A percentile compares a stretch with the other conserved stretches of the same genome.
These are phyloP conservation scores for Podospora pseudocomata DNA, from an alignment of 495 filamentous ascomycete genomes.

Conservation along the genomic window DNA sequence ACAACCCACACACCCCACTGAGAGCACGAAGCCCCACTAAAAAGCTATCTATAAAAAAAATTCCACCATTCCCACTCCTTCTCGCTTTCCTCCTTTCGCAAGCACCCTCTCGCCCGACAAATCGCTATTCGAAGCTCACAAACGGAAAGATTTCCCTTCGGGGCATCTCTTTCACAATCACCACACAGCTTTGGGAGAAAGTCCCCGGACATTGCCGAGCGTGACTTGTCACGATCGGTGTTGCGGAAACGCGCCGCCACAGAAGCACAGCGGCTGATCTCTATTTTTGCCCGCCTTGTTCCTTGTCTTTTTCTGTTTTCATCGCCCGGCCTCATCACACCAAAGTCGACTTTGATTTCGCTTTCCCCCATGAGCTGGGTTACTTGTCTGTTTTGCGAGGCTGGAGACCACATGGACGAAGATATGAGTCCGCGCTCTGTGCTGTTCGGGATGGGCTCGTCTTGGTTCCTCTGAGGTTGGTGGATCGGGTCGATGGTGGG, in stretches of 20 bases:
- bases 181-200: constrained; percentile 92
- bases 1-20: constrained; percentile 9
- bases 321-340: constrained; percentile 37
- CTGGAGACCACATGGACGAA: constrained; percentile 63
- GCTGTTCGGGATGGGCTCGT: constrained; percentile 36
- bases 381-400: constrained; percentile 19
- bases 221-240: constrained; percentile 38
- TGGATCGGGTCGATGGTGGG: constrained; percentile 37
- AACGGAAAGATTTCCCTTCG: constrained; percentile 59
- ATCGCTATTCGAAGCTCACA: constrained; percentile 99
- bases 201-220: constrained; percentile 90
- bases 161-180: constrained; percentile 33
- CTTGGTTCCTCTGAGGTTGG: constrained; percentile 32
- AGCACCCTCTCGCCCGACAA: constrained; percentile 91
- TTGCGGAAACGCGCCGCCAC: constrained; percentile 98
- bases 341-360: constrained; percentile 30
- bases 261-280: constrained; percentile 79
- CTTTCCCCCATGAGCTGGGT: constrained; percentile 7
- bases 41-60: constrained; percentile 12
- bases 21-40: constrained; percentile 7
- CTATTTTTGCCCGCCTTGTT: constrained; percentile 49
- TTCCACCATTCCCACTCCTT: not conserved
- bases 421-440: constrained; percentile 79
- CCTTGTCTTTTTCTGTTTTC: constrained; percentile 48
- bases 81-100: constrained; percentile 43